Conservation (phyloP, 2,329 filamentous ascomycete species). For the Ustulina deusta region DNA sequence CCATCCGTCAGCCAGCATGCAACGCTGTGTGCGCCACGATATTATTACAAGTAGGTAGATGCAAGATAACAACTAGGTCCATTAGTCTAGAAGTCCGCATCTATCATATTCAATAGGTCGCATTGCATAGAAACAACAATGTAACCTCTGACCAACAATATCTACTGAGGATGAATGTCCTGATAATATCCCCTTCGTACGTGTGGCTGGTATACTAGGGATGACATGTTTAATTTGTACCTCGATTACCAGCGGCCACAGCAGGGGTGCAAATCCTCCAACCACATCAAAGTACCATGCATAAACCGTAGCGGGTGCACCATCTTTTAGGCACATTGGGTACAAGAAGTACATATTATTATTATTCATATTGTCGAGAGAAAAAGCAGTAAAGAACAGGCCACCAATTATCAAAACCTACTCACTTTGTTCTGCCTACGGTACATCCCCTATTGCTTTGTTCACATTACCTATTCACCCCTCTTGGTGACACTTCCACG, state of each 20-base stretch:
- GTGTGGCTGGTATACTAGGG: neutral
- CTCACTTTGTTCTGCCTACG: neutral
- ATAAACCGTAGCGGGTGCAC: constrained; percentile 8
- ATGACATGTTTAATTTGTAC: neutral
- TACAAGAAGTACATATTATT: neutral
- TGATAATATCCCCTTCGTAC: neutral
- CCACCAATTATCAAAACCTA: neutral
- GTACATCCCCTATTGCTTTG: constrained; percentile 1
- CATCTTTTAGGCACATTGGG: constrained; percentile 1
- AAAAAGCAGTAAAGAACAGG: neutral
- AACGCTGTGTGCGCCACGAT: neutral
- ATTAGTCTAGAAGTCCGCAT: neutral
- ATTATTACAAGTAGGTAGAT: neutral
- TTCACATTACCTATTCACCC: neutral
- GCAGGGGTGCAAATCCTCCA: neutral
- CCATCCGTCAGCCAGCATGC: neutral
- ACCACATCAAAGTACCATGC: constrained; percentile 4
- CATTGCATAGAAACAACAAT: neutral
- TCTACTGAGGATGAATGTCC: neutral
- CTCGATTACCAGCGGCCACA: neutral
- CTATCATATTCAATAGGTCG: neutral
- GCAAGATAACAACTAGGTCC: neutral
- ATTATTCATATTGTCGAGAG: neutral
- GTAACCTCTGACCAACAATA: neutral
- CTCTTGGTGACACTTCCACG: neutral